Conservation (phyloP, 192 early-diverging fungal species). For the Backusella sp. region DNA sequence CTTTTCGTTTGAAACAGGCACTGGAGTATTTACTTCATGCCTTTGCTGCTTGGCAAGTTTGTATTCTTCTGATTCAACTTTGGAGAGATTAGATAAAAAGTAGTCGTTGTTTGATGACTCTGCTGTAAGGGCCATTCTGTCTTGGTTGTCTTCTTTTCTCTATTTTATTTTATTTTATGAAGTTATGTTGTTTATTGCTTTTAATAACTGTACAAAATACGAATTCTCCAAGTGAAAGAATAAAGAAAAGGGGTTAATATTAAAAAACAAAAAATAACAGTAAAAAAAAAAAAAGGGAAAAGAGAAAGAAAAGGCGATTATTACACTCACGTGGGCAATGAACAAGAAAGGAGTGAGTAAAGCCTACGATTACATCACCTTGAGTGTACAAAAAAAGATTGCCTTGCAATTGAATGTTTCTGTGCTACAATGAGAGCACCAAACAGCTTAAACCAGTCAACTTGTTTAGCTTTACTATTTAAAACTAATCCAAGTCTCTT, state of each 20-base stretch:
- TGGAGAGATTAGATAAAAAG: constrained; percentile 1
- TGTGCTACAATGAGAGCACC: not conserved
- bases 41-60: not conserved
- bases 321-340: constrained; percentile 4
- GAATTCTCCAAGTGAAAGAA: not conserved
- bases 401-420: not conserved
- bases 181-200: not conserved
- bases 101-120: not conserved
- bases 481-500: too few relatives aligned
- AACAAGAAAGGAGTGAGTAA: not conserved
- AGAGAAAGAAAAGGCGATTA: not conserved
- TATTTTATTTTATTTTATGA: not conserved
- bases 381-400: not conserved
- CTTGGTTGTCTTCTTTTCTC: too few relatives aligned
- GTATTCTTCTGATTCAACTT: not conserved
- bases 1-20: constrained; percentile 10
- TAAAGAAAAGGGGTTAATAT: not conserved
- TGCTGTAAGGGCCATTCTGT: not conserved
- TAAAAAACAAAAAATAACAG: not conserved
- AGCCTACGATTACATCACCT: not conserved
- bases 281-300: not conserved
- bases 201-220: not conserved
- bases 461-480: not conserved
- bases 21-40: not conserved
- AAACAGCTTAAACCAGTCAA: not conserved